A percentile compares a stretch with the other conserved stretches of the same genome.
Conservation (phyloP, 305 asterid genomes). For the Fraxinus baroniana region DNA sequence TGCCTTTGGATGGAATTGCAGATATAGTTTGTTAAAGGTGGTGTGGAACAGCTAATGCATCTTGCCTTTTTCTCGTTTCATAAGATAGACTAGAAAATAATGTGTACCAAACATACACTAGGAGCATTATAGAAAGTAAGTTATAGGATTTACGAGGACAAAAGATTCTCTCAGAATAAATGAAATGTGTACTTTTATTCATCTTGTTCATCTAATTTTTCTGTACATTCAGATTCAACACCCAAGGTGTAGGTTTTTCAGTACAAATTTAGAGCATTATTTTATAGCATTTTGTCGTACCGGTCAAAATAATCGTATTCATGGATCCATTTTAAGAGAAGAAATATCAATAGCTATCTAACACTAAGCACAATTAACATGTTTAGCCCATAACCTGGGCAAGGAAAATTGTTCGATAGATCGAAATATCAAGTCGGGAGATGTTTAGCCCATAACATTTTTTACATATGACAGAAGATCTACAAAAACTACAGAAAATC, state of each 20-base stretch:
- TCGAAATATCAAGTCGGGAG: background rate
- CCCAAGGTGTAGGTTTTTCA: background rate
- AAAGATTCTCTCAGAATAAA: background rate
- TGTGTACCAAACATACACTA: background rate
- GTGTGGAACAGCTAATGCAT: background rate
- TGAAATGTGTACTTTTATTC: background rate
- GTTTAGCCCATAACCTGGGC: background rate
- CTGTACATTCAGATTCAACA: background rate
- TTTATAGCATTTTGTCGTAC: background rate
- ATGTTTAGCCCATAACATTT: background rate
- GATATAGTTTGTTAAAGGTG: background rate
- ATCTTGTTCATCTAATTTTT: background rate
- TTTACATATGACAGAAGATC: background rate
- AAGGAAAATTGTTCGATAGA: background rate
- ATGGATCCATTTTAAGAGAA: background rate
- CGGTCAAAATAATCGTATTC: background rate
- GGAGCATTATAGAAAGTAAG: background rate
- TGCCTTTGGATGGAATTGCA: background rate
- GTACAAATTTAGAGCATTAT: background rate
- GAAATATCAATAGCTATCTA: background rate
- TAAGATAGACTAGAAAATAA: background rate
- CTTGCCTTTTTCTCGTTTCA: background rate
- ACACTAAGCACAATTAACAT: background rate
- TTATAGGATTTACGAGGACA: background rate
- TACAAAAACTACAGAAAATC: background rate